phyloP scores from a whole-genome alignment of 352 stramenopile species.

The Achlya hypogyna region DNA sequence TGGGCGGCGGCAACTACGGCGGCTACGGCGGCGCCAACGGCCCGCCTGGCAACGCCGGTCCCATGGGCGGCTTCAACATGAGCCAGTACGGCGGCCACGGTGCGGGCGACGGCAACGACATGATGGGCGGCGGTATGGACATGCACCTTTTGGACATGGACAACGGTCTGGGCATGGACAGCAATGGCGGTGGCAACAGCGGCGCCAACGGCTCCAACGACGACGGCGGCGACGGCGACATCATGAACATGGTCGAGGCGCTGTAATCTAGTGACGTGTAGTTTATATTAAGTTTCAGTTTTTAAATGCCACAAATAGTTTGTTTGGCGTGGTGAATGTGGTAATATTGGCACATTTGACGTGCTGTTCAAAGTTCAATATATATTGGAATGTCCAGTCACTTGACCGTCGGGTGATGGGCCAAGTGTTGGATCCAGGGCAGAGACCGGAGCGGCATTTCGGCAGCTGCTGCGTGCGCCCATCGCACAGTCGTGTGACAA shows the following conservation, averaged over 20 bases:
- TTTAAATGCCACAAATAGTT: neutral
- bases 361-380: too few relatives aligned
- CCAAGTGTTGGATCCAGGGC: too few relatives aligned
- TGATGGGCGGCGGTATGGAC: conserved; percentile 50
- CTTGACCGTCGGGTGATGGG: too few relatives aligned
- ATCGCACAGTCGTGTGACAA: neutral
- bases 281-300: conserved; percentile 13
- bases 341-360: too few relatives aligned
- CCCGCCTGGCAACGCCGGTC: neutral
- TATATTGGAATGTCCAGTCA: too few relatives aligned
- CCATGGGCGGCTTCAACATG: conserved; percentile 8
- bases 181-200: conserved; percentile 25
- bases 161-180: conserved; percentile 24
- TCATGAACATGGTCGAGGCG: conserved; percentile 69
- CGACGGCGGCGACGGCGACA: conserved; percentile 42
- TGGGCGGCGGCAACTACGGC: conserved; percentile 26
- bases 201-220: conserved; percentile 27
- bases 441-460: too few relatives aligned
- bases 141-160: conserved; percentile 61
- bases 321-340: neutral
- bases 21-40: conserved; percentile 18
- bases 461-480: too few relatives aligned
- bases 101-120: conserved; percentile 23
- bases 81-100: neutral
- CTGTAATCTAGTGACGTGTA: conserved; percentile 24